Evolutionary conservation across 1,284 basidiomycete species (phyloP).

Genomic region (Melanopsichium pennsylvanicum): DNA sequence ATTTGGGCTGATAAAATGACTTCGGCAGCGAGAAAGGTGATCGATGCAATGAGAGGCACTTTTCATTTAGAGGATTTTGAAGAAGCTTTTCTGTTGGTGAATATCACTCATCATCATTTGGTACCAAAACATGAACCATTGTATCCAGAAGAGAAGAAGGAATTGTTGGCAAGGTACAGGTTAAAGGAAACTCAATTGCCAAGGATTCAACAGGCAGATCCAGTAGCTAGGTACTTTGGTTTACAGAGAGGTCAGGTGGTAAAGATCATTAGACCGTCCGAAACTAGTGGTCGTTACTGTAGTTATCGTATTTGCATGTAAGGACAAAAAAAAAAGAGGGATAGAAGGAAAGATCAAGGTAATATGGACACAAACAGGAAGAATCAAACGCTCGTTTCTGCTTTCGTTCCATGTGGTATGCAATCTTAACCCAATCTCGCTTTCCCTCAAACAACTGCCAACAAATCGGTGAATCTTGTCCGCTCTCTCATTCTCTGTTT

Average conservation of each 20-base stretch:
- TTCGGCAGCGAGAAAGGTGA: constrained; percentile 84
- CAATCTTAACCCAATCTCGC: no score
- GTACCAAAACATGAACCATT: constrained; percentile 94
- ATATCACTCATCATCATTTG: constrained; percentile 90
- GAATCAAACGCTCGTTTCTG: no score
- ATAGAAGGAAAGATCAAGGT: no score
- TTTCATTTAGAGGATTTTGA: constrained; percentile 95
- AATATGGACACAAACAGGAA: no score
- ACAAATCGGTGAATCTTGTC: no score
- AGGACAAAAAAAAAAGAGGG: no score
- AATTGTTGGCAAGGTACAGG: constrained; percentile 89
- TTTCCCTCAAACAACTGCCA: no score
- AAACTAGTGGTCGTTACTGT: constrained; percentile 93
- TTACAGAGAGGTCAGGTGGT: constrained; percentile 94
- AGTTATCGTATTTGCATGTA: constrained; percentile 80
- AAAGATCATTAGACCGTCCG: constrained; percentile 93
- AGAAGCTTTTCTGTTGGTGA: constrained; percentile 93
- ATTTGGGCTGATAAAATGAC: constrained; percentile 97
- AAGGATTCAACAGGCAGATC: constrained; percentile 92
- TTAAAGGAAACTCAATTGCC: constrained; percentile 97
- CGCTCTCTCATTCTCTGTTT: no score
- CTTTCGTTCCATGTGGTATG: no score
- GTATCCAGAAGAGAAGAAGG: constrained; percentile 83
- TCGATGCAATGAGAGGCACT: constrained; percentile 70
- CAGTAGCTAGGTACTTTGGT: constrained; percentile 97